Evolutionary conservation across 2,329 filamentous ascomycete genomes (phyloP), one percentile per base, ranked within the genome.

Genomic region (Pseudogymnoascus pannorum): DNA sequence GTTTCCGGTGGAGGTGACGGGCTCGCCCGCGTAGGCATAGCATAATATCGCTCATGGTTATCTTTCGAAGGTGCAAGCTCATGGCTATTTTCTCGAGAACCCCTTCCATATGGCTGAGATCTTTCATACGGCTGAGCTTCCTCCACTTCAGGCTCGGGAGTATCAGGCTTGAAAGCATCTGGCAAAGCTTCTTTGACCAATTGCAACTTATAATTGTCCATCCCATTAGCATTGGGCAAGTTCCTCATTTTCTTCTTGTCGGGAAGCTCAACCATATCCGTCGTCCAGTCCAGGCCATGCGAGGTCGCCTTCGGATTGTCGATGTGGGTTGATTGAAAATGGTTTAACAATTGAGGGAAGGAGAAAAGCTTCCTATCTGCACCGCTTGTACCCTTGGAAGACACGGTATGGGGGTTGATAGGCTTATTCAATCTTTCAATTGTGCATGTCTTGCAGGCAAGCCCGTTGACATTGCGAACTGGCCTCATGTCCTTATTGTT

Each of bases 181-280:
- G 81, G 79, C 60, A 84, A 78, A 6, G 79, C 78, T 54, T 78
- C 78, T 8, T 76, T 75, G 62, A 84, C 76, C 40, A 82, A 72
- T 35, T 74, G 74, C 9, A 83, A 71, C 69, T 84, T 85, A 51
- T 78, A 72, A 40, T 81, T 78, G 67, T 84, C 79, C 77, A 86
- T 84, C 11, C 82, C 82, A 7, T 76, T 77, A 33, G 78, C 76
- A 61, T 77, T 75, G 16, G 79, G 73, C 22, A 86, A 72, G 22
- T 76, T 75, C 20, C 72, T 73, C 42, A 86, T 76, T 60, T 78
- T 72, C 18, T 76, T 73, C 29, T 75, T 72, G 64, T 81, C 79
- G 1, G 84, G 84, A 44, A 87, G 73, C 65, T 82, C 78, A 59
- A 87, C 78, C 82, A 87, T 85, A 62, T 85, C 78, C 61, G 76